phyloP scores from a whole-genome alignment of 2,329 filamentous ascomycete genomes.

The Leptographium galeiforme region DNA sequence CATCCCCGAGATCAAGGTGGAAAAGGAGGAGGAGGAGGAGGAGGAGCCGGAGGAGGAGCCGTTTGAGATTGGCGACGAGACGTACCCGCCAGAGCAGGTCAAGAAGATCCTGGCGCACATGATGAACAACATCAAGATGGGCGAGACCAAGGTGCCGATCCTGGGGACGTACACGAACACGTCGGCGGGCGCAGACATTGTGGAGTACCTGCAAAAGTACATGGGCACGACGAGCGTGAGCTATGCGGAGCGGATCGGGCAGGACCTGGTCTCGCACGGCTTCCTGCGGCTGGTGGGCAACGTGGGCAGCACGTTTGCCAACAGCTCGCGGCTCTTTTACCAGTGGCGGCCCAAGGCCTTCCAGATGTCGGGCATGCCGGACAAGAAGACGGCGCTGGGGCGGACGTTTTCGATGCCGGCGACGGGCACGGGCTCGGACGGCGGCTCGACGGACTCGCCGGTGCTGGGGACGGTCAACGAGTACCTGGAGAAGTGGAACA shows the following conservation, averaged over 20 bases:
- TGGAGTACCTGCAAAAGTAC: slow-evolving; percentile 84
- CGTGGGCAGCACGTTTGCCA: slow-evolving; percentile 89
- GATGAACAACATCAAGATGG: slow-evolving; percentile 72
- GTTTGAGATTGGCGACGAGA: slow-evolving; percentile 81
- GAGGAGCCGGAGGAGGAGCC: slow-evolving; percentile 59
- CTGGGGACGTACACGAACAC: slow-evolving; percentile 91
- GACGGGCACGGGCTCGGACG: not conserved
- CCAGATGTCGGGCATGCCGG: slow-evolving; percentile 71
- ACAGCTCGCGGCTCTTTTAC: slow-evolving; percentile 94
- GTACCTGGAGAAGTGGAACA: slow-evolving; percentile 85
- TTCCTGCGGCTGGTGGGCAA: slow-evolving; percentile 86
- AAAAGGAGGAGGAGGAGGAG: slow-evolving; percentile 47
- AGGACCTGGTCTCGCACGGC: slow-evolving; percentile 76
- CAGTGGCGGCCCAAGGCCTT: slow-evolving; percentile 94
- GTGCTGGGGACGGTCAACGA: slow-evolving; percentile 73
- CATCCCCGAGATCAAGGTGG: slow-evolving; percentile 73
- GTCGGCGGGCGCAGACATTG: slow-evolving; percentile 81
- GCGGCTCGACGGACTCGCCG: slow-evolving; percentile 57
- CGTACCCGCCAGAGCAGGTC: slow-evolving; percentile 71
- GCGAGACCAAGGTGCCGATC: slow-evolving; percentile 90
- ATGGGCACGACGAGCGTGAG: slow-evolving; percentile 74
- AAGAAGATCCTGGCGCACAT: slow-evolving; percentile 84
- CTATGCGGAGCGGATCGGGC: slow-evolving; percentile 87
- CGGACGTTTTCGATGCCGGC: slow-evolving; percentile 55
- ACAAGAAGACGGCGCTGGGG: slow-evolving; percentile 66